A percentile compares a stretch with the other conserved stretches of the same genome.
These are phyloP conservation scores for Cucumis sativus DNA, from an alignment of 306 rosid genomes.

Conservation along the genomic window Cucumber_9930_V3 NC_026655.2:23011001-23011500, in stretches of 20 bases:
- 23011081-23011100: constrained; percentile 41
- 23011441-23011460: constrained; percentile 56
- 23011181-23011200: constrained; percentile 48
- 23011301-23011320: constrained; percentile 39
- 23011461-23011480: constrained; percentile 9
- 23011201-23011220: constrained; percentile 35
- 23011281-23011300: constrained; percentile 57
- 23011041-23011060: constrained; percentile 48
- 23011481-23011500: constrained; percentile 30
- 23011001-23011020: constrained; percentile 25
- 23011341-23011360: constrained; percentile 23
- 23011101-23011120: not conserved
- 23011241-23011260: constrained; percentile 46
- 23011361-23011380: constrained; percentile 45
- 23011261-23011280: constrained; percentile 43
- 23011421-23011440: constrained; percentile 63
- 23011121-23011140: constrained; percentile 10
- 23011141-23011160: constrained; percentile 43
- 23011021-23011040: constrained; percentile 49
- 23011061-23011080: constrained; percentile 23
- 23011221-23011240: constrained; percentile 56
- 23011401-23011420: constrained; percentile 46
- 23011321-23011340: constrained; percentile 27
- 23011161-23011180: constrained; percentile 30
- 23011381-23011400: constrained; percentile 54